Evolutionary conservation across 306 rosid genomes (phyloP), one percentile per base, ranked within the genome.

Genomic region (Rosa persica): DNA sequence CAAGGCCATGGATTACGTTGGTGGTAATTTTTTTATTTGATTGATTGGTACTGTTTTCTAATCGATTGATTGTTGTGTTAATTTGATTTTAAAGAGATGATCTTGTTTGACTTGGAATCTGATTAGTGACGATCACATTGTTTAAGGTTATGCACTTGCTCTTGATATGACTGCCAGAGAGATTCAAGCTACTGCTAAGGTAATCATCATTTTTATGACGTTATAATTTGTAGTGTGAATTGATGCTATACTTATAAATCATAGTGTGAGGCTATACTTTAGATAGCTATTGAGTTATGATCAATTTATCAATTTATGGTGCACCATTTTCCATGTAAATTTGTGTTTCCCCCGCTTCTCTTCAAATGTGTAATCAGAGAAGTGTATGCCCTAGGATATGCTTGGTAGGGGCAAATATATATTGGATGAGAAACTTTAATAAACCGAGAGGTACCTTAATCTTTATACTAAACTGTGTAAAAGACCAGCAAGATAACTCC

Each of bases 141-240:
- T 44, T 70, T 78, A 73, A 95, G 98, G 98, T 79, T 95, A 95
- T 85, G 98, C 98, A 34, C 88, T 95, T 72, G 98, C 96, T 68
- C 84, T 95, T 77, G 98, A 95, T 85, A 95, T 92, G 98, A 95
- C 98, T 52, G 98, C 97, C 38, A 87, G 97, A 80, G 95, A 92
- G 76, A 90, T 94, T 79, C 97, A 94, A 91, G 80, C 92, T 86
- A 78, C 89, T 65, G 93, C 97, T 4, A 92, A 95, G 97, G 98
- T 92, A 75, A 62, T 38, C 71, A 23, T 61, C 67, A 4, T 0
- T 11, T 25, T 25, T 25, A 23, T 54, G 61, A 20, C 61, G 25
- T 0, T 2, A 7, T 55, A 55, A 3, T 55, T 55, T 4, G 11
- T n/a, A 55, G 1, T 22, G 1, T 55, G 62, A 20, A n/a, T 55